Conservation (phyloP, 1,284 basidiomycete genomes). For the Apiotrichum montevideense region DNA sequence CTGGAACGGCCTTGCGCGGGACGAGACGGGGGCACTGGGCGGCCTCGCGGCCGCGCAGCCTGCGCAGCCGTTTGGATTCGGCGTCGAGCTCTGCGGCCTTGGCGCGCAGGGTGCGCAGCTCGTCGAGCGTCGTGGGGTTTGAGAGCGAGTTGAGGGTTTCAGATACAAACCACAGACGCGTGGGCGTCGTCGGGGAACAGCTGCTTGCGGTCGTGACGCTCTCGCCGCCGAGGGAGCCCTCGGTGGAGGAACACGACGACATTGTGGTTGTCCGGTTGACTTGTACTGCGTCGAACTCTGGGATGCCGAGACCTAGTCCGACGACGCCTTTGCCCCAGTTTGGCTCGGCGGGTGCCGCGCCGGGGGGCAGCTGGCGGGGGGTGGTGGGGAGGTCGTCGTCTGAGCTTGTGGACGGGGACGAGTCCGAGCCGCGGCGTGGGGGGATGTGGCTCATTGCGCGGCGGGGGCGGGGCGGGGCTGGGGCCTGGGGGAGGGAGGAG, state of each 20-base stretch:
- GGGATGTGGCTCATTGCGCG: slow-evolving; percentile 1
- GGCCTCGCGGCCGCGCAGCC: slow-evolving; percentile 12
- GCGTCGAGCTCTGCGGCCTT: slow-evolving; percentile 23
- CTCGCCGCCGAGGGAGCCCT: slow-evolving; percentile 10
- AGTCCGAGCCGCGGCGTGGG: neutral
- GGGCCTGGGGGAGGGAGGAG: neutral
- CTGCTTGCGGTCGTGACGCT: slow-evolving; percentile 5
- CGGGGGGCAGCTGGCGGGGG: slow-evolving; percentile 6
- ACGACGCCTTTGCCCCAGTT: slow-evolving; percentile 14
- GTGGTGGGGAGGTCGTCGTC: slow-evolving; percentile 13
- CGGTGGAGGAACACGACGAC: neutral
- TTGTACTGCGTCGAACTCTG: slow-evolving; percentile 12
- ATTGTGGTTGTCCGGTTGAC: no score
- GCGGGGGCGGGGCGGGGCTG: no score
- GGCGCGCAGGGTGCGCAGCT: slow-evolving; percentile 20
- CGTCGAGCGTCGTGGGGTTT: slow-evolving; percentile 22
- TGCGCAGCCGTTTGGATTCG: slow-evolving; percentile 18
- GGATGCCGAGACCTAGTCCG: slow-evolving; percentile 18
- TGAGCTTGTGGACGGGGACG: slow-evolving; percentile 11
- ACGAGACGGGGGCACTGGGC: slow-evolving; percentile 14
- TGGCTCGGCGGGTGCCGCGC: neutral
- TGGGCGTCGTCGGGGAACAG: slow-evolving; percentile 6
- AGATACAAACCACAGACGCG: slow-evolving; percentile 19
- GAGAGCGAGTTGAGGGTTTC: slow-evolving; percentile 22
- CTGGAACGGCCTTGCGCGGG: slow-evolving; percentile 28